Percentiles rank a stretch among this genome's conserved stretches.
Conservation (phyloP, 1,139 yeast species). For the Taiozyma sp. region DNA sequence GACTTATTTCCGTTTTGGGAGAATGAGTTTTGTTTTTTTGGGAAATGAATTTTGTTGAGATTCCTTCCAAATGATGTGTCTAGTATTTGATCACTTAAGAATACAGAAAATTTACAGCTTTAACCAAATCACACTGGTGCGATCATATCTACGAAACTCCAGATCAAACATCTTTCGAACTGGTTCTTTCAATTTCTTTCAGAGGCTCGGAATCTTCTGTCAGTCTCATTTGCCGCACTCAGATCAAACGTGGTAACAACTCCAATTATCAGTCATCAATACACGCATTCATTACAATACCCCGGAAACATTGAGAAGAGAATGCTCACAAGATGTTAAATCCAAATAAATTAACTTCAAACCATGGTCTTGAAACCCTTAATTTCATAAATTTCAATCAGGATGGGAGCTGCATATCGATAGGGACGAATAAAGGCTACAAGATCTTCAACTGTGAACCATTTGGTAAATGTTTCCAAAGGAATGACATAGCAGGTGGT, state of each 20-base stretch:
- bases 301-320: background rate
- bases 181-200: background rate
- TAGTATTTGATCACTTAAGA: background rate
- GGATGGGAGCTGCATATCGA: conserved; percentile 81
- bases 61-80: background rate
- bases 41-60: background rate
- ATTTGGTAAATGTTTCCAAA: conserved; percentile 72
- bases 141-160: background rate
- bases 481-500: conserved; percentile 33
- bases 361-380: conserved; percentile 9
- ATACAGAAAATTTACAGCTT: background rate
- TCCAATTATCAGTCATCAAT: background rate
- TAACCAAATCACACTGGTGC: background rate
- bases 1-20: background rate
- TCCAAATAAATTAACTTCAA: background rate
- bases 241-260: background rate
- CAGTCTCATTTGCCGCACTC: background rate
- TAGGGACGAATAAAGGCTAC: conserved; percentile 75
- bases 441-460: conserved; percentile 87
- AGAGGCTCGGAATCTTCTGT: background rate
- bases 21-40: background rate
- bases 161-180: background rate
- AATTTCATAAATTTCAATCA: conserved; percentile 70
- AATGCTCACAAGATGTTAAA: background rate
- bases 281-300: background rate